Evolutionary conservation across 2,329 filamentous ascomycete genomes (phyloP).

Genomic region (Ceratocystis destructans): DNA sequence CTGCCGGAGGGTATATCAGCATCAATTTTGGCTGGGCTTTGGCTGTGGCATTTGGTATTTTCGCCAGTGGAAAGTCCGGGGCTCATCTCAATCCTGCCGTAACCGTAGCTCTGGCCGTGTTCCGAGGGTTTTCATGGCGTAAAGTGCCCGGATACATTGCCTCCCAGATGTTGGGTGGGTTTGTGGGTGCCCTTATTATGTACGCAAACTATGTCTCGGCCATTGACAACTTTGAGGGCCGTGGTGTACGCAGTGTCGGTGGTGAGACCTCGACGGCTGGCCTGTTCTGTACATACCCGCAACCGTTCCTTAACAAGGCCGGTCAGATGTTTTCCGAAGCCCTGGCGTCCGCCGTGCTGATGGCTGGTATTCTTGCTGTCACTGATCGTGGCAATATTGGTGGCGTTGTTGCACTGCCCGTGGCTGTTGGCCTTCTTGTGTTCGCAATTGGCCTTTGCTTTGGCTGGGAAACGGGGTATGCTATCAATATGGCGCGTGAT

Average conservation of each 20-base stretch:
- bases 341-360: constrained; percentile 50
- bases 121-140: constrained; percentile 53
- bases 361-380: constrained; percentile 59
- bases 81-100: constrained; percentile 60
- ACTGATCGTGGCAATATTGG: constrained; percentile 41
- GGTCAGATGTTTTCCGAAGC: constrained; percentile 62
- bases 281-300: constrained; percentile 62
- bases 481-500: constrained; percentile 60
- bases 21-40: constrained; percentile 42
- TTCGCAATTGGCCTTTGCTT: constrained; percentile 62
- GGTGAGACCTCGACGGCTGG: constrained; percentile 48
- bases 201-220: constrained; percentile 52
- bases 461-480: constrained; percentile 65
- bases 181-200: constrained; percentile 45
- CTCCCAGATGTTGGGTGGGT: constrained; percentile 54
- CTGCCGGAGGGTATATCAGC: constrained; percentile 37
- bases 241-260: constrained; percentile 46
- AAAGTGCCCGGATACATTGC: constrained; percentile 55
- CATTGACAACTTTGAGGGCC: constrained; percentile 48
- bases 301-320: constrained; percentile 42
- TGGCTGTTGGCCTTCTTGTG: constrained; percentile 35
- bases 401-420: constrained; percentile 37
- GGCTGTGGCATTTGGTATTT: constrained; percentile 56
- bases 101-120: constrained; percentile 55
- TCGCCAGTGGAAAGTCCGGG: constrained; percentile 50